Evolutionary conservation across 2,329 filamentous ascomycete species (phyloP).

Genomic region (Akanthomyces dipterigenus): DNA sequence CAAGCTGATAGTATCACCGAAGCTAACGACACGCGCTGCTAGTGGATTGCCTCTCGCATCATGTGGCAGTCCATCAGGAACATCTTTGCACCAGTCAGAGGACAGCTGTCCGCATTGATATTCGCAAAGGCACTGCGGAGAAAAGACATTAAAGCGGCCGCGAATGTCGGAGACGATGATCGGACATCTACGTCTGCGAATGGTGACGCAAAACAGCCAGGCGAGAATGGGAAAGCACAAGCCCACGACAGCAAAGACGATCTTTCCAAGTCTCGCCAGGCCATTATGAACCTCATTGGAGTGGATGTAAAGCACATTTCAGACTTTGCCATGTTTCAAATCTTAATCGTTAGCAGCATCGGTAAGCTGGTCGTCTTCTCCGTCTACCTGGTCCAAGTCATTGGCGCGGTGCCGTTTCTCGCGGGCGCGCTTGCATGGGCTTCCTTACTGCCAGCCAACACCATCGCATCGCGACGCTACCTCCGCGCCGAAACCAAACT

Average conservation of each 20-base stretch:
- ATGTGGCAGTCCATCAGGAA: slow-evolving; percentile 60
- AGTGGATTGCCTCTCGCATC: slow-evolving; percentile 57
- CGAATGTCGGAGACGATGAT: slow-evolving; percentile 32
- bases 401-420: slow-evolving; percentile 64
- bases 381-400: slow-evolving; percentile 58
- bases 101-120: slow-evolving; percentile 65
- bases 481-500: slow-evolving; percentile 58
- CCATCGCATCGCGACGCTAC: slow-evolving; percentile 59
- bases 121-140: slow-evolving; percentile 71
- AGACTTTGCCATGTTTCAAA: slow-evolving; percentile 59
- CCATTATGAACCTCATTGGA: slow-evolving; percentile 69
- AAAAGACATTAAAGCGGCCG: slow-evolving; percentile 66
- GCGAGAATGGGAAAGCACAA: slow-evolving; percentile 32
- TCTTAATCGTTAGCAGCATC: slow-evolving; percentile 54
- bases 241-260: slow-evolving; percentile 38
- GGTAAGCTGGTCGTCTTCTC: slow-evolving; percentile 61
- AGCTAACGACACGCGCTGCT: slow-evolving; percentile 38
- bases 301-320: slow-evolving; percentile 65
- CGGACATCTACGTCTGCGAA: slow-evolving; percentile 17
- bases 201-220: slow-evolving; percentile 14
- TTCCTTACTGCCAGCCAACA: slow-evolving; percentile 61
- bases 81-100: slow-evolving; percentile 58
- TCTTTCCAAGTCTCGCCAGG: slow-evolving; percentile 49
- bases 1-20: slow-evolving; percentile 29
- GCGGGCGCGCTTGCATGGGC: slow-evolving; percentile 59